phyloP scores from a whole-genome alignment of 495 filamentous ascomycete species.

The Penicillium chermesinum region DNA sequence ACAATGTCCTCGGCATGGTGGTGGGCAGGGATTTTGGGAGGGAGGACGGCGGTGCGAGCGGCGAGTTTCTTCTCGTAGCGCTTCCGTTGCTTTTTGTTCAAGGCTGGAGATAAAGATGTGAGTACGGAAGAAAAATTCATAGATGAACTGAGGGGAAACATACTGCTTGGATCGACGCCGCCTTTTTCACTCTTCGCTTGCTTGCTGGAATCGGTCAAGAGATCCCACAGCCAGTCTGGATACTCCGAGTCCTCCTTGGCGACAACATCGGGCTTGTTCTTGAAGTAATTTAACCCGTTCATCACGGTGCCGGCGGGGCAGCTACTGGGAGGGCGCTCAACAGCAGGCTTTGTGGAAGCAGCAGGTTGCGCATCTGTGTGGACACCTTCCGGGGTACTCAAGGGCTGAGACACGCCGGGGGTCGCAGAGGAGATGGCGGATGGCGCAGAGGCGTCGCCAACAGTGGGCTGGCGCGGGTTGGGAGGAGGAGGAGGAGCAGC shows the following conservation, averaged over 20 bases:
- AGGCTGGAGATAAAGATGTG: constrained; percentile 21
- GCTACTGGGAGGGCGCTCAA: constrained; percentile 37
- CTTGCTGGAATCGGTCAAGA: constrained; percentile 53
- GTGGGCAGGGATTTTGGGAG: constrained; percentile 74
- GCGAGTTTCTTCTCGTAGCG: constrained; percentile 59
- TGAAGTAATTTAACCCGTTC: constrained; percentile 82
- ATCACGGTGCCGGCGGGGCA: constrained; percentile 67
- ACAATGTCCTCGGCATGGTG: constrained; percentile 84
- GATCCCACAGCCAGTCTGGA: constrained; percentile 84
- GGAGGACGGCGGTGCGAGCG: constrained; percentile 56
- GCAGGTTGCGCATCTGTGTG: constrained; percentile 28
- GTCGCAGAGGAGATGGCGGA: constrained; percentile 41
- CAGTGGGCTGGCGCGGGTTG: constrained; percentile 44
- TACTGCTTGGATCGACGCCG: constrained; percentile 55
- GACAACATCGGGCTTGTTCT: constrained; percentile 64
- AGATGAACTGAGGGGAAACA: constrained; percentile 25
- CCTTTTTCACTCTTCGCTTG: constrained; percentile 31
- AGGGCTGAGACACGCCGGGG: constrained; percentile 43
- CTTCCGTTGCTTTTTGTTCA: constrained; percentile 57
- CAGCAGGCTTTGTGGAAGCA: constrained; percentile 21
- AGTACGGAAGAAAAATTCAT: background rate
- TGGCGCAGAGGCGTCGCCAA: constrained; percentile 32
- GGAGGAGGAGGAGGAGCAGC: constrained; percentile 47
- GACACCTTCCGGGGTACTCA: constrained; percentile 37
- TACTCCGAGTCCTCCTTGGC: constrained; percentile 82